Conservation (phyloP, 495 filamentous ascomycete genomes). For the Cercophora samala region DNA sequence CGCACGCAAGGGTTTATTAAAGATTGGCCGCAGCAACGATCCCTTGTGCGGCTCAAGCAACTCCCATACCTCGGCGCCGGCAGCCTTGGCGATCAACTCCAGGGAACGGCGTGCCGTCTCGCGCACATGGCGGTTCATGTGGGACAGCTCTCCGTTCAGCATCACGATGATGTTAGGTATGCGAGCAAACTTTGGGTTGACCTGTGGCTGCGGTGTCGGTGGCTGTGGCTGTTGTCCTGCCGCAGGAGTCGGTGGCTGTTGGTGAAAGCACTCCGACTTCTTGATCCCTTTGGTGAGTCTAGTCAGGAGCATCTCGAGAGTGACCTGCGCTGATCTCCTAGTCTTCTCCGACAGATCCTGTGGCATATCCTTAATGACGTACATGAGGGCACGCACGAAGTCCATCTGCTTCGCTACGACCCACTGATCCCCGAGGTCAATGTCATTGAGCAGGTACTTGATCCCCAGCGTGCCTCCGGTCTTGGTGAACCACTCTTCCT, state of each 20-base stretch:
- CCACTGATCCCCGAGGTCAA: slow-evolving; percentile 83
- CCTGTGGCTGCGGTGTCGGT: slow-evolving; percentile 28
- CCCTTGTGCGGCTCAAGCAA: slow-evolving; percentile 85
- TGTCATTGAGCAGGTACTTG: slow-evolving; percentile 69
- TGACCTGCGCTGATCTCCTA: slow-evolving; percentile 72
- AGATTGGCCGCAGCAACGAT: slow-evolving; percentile 78
- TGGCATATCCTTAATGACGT: slow-evolving; percentile 97
- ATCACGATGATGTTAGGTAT: slow-evolving; percentile 73
- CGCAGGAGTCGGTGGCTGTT: slow-evolving; percentile 27
- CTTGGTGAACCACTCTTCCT: slow-evolving; percentile 97
- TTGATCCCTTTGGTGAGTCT: slow-evolving; percentile 69
- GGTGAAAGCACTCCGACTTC: slow-evolving; percentile 70
- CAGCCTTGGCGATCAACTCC: slow-evolving; percentile 69
- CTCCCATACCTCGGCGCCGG: slow-evolving; percentile 76
- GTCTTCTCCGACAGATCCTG: slow-evolving; percentile 85
- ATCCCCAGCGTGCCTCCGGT: slow-evolving; percentile 88
- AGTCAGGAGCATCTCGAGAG: slow-evolving; percentile 70
- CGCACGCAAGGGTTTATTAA: slow-evolving; percentile 88
- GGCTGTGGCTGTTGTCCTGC: slow-evolving; percentile 16
- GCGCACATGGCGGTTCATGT: slow-evolving; percentile 92
- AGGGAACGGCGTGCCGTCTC: slow-evolving; percentile 78
- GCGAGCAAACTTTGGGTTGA: slow-evolving; percentile 40
- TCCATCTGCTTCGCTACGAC: slow-evolving; percentile 75
- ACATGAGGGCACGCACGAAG: slow-evolving; percentile 80
- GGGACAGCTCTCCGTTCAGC: slow-evolving; percentile 80